Evolutionary conservation across 2,329 filamentous ascomycete species (phyloP).

Genomic region (Byssochlamys sp.): DNA sequence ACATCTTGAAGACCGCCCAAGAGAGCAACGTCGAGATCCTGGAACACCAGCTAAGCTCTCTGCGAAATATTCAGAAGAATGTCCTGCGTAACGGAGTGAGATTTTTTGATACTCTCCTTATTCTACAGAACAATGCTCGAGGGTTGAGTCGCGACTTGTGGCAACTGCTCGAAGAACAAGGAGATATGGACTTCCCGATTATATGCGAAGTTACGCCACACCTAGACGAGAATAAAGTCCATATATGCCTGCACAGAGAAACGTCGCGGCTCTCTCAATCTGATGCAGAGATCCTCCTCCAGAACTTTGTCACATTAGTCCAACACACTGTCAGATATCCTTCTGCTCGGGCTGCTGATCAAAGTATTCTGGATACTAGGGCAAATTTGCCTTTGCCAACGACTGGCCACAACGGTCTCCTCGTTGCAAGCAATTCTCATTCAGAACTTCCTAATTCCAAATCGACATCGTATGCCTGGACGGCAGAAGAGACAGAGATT

Average conservation of each 20-base stretch:
- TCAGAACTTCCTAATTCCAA: background rate
- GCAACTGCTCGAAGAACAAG: conserved; percentile 42
- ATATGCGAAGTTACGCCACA: conserved; percentile 65
- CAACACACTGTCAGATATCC: conserved; percentile 25
- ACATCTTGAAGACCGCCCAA: conserved; percentile 54
- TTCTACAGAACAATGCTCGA: conserved; percentile 58
- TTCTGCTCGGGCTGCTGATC: conserved; percentile 20
- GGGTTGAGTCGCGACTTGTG: conserved; percentile 42
- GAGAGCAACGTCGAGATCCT: conserved; percentile 52
- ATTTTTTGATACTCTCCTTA: conserved; percentile 71
- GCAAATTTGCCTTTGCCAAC: background rate
- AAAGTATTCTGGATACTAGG: conserved; percentile 7
- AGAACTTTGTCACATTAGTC: conserved; percentile 23
- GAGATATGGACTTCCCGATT: conserved; percentile 57
- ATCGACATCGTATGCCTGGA: conserved; percentile 37
- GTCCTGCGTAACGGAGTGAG: conserved; percentile 37
- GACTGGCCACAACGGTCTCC: background rate
- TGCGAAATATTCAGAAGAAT: conserved; percentile 59
- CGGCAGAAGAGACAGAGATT: conserved; percentile 41
- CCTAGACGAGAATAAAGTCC: conserved; percentile 42
- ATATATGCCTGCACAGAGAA: conserved; percentile 55
- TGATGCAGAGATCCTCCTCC: conserved; percentile 15
- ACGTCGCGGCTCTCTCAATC: conserved; percentile 13
- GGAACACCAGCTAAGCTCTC: conserved; percentile 62
- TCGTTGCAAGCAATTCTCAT: background rate